These are phyloP conservation scores for Psilocybe sp. DNA, from an alignment of 768 basidiomycete genomes.

Conservation along the genomic window DNA sequence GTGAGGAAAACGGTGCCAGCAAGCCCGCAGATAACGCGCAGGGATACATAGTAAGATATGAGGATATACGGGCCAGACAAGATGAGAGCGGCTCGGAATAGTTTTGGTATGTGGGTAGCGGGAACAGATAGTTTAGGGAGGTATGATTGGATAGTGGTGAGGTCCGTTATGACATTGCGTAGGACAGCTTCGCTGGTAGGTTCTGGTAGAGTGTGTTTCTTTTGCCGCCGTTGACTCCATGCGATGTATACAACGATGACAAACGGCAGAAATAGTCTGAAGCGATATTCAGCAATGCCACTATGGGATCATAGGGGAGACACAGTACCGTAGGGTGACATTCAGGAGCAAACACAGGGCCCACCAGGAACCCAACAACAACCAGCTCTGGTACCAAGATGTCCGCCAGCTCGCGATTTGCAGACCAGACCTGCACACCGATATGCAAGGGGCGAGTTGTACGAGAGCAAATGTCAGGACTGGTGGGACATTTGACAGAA, in stretches of 20 bases:
- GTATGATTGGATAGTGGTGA: conserved; percentile 61
- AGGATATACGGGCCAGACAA: conserved; percentile 67
- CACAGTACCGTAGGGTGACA: conserved; percentile 32
- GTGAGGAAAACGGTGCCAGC: conserved; percentile 56
- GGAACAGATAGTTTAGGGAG: conserved; percentile 41
- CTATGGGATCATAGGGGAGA: conserved; percentile 9
- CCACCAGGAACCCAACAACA: conserved; percentile 77
- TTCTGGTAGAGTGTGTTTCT: conserved; percentile 4
- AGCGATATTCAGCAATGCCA: conserved; percentile 1
- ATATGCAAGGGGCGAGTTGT: conserved; percentile 54
- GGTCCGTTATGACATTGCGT: conserved; percentile 49
- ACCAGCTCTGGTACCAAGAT: conserved; percentile 59
- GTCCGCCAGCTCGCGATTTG: conserved; percentile 60
- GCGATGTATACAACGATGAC: conserved; percentile 32
- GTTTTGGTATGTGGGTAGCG: conserved; percentile 25
- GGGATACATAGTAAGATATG: conserved; percentile 58
- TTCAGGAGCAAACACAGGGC: conserved; percentile 61
- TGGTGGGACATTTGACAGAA: conserved; percentile 58
- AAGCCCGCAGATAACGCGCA: conserved; percentile 59
- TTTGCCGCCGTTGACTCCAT: conserved; percentile 11
- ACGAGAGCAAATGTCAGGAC: conserved; percentile 62
- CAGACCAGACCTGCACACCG: conserved; percentile 34
- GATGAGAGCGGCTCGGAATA: conserved; percentile 56
- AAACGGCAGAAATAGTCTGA: conserved; percentile 60
- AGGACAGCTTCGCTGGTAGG: conserved; percentile 18